Evolutionary conservation across 345 rosid species (phyloP).

Genomic region (Capsella bursapastoris): DNA sequence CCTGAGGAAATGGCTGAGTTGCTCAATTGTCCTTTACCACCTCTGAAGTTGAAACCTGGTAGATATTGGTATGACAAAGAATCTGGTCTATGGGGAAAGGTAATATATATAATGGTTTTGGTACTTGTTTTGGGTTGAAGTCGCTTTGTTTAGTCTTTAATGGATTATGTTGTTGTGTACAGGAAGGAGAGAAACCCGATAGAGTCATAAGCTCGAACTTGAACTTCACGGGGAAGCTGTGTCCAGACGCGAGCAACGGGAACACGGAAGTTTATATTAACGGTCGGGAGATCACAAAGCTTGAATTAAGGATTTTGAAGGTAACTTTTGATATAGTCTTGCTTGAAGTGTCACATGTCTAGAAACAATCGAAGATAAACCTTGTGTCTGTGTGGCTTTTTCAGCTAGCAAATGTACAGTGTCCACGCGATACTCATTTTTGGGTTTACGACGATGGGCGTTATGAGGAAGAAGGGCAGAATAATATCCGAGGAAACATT

Average conservation of each 20-base stretch:
- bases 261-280: constrained; percentile 88
- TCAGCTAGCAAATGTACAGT: constrained; percentile 85
- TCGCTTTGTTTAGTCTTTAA: constrained; percentile 5
- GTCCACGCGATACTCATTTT: constrained; percentile 88
- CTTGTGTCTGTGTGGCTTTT: constrained; percentile 6
- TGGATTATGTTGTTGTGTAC: constrained; percentile 44
- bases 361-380: background rate
- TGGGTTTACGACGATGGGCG: constrained; percentile 95
- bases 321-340: constrained; percentile 45
- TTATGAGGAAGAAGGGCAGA: constrained; percentile 96
- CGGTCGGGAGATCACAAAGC: constrained; percentile 93
- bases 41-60: constrained; percentile 88
- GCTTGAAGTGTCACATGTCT: constrained; percentile 9
- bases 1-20: constrained; percentile 90
- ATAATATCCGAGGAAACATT: constrained; percentile 85
- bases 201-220: constrained; percentile 82
- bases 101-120: constrained; percentile 38
- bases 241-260: constrained; percentile 80
- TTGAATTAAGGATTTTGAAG: constrained; percentile 78
- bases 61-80: constrained; percentile 98
- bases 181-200: constrained; percentile 98
- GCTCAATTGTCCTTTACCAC: constrained; percentile 78
- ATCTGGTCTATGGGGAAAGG: constrained; percentile 99
- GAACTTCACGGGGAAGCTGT: constrained; percentile 83
- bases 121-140: constrained; percentile 12